phyloP scores from a whole-genome alignment of 345 rosid species.

The Eucalyptus regnans region DNA sequence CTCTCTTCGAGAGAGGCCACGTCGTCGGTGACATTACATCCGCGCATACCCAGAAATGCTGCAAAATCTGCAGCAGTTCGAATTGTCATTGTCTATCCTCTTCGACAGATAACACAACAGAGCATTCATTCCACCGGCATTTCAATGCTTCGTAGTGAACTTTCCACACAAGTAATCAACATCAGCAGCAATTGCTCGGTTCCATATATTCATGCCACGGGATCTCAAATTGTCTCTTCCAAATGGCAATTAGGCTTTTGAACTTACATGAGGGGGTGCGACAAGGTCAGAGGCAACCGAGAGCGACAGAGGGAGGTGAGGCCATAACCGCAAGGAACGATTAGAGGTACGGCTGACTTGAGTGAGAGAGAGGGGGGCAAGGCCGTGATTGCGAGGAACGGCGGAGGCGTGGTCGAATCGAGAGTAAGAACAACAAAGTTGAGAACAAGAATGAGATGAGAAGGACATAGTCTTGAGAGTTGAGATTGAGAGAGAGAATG shows the following conservation, averaged over 20 bases:
- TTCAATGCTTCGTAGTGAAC: background rate
- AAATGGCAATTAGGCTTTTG: background rate
- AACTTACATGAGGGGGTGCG: fast-evolving
- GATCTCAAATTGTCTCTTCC: background rate
- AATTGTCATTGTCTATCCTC: background rate
- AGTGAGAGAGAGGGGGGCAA: background rate
- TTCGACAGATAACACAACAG: background rate
- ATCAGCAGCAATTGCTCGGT: background rate
- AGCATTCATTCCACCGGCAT: background rate
- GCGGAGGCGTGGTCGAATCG: background rate
- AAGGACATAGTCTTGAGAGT: background rate
- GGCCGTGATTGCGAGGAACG: background rate
- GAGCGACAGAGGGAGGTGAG: background rate
- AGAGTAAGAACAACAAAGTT: background rate
- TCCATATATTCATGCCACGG: background rate
- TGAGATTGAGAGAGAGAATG: background rate
- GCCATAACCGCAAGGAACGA: background rate
- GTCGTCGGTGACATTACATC: background rate
- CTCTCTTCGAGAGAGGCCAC: too few relatives aligned
- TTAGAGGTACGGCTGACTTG: background rate
- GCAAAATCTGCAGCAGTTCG: background rate
- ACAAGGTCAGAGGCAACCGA: background rate
- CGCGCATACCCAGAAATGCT: background rate
- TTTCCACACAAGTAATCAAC: background rate
- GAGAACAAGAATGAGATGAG: background rate